Conservation (phyloP, 2,329 filamentous ascomycete genomes). For the Rhytidhysteron rufulum region DNA sequence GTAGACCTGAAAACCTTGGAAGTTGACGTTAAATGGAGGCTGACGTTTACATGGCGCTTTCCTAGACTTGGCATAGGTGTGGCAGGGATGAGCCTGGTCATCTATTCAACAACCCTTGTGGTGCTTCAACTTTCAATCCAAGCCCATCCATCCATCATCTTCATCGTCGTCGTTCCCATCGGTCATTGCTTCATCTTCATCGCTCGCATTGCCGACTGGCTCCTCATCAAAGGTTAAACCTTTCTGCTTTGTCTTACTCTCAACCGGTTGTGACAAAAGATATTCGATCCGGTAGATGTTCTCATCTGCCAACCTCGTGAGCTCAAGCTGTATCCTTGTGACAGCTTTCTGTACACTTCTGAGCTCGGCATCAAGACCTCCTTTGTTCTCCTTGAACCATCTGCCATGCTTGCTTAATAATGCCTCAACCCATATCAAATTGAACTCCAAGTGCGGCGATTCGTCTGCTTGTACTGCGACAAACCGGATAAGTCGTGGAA, state of each 20-base stretch:
- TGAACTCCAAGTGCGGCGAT: slow-evolving; percentile 91
- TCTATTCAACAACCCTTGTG: too few relatives aligned
- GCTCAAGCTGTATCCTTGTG: slow-evolving; percentile 73
- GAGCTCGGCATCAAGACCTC: slow-evolving; percentile 77
- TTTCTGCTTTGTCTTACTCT: slow-evolving; percentile 19
- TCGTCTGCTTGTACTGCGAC: slow-evolving; percentile 84
- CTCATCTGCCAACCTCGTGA: slow-evolving; percentile 78
- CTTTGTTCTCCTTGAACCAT: slow-evolving; percentile 76
- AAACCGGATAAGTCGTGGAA: slow-evolving; percentile 79
- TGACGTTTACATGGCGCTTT: not conserved
- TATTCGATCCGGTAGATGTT: slow-evolving; percentile 90
- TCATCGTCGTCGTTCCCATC: slow-evolving; percentile 40
- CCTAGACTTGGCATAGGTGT: not conserved
- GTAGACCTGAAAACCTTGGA: too few relatives aligned
- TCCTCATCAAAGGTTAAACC: slow-evolving; percentile 23
- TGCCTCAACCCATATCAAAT: slow-evolving; percentile 86
- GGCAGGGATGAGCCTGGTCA: too few relatives aligned
- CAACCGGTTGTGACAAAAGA: slow-evolving; percentile 55
- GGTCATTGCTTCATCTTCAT: slow-evolving; percentile 23
- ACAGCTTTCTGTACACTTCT: slow-evolving; percentile 79
- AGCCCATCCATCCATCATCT: slow-evolving; percentile 52
- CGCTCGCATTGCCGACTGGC: slow-evolving; percentile 23
- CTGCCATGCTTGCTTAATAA: slow-evolving; percentile 76
- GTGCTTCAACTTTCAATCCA: slow-evolving; percentile 44
- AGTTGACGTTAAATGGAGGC: not conserved